A percentile compares a stretch with the other conserved stretches of the same genome.
Evolutionary conservation across 805 yeast species (phyloP).

Genomic region (Starmerella apicola): DNA sequence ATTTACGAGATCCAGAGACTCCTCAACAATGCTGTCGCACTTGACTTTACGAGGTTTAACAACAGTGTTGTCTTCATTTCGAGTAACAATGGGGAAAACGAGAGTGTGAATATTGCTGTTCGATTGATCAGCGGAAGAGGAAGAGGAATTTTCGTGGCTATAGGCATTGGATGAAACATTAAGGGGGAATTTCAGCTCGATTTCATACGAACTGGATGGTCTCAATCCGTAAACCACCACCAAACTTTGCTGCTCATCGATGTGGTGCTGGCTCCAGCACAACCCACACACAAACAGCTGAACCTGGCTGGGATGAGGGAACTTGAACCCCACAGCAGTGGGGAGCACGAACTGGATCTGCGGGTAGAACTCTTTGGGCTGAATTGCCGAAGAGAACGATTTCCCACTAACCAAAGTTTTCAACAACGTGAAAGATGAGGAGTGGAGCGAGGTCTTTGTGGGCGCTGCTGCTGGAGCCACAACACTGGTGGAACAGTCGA

Average conservation of each 20-base stretch:
- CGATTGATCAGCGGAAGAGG: background rate
- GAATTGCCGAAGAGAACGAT: too few species aligned
- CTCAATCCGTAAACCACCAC: constrained; percentile 8
- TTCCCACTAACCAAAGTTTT: too few species aligned
- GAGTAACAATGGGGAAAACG: too few species aligned
- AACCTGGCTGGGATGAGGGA: constrained; percentile 1
- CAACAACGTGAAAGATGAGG: too few species aligned
- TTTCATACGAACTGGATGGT: constrained; percentile 4
- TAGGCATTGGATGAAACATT: background rate
- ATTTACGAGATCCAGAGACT: constrained; percentile 2
- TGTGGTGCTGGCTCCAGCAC: constrained; percentile 11
- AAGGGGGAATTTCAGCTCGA: background rate
- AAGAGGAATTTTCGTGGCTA: background rate
- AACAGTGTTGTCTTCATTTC: too few species aligned
- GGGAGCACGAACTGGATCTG: background rate
- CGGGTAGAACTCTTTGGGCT: too few species aligned
- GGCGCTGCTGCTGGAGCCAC: too few species aligned
- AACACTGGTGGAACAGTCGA: too few species aligned
- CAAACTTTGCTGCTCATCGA: constrained; percentile 3
- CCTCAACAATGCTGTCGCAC: too few species aligned
- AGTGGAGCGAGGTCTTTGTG: too few species aligned
- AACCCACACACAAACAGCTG: constrained; percentile 5
- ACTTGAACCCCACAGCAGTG: constrained; percentile 2
- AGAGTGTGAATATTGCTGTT: too few species aligned
- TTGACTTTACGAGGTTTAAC: too few species aligned